Conservation (phyloP, 148 eudicot genomes). For the Selenicereus undatus region DNA sequence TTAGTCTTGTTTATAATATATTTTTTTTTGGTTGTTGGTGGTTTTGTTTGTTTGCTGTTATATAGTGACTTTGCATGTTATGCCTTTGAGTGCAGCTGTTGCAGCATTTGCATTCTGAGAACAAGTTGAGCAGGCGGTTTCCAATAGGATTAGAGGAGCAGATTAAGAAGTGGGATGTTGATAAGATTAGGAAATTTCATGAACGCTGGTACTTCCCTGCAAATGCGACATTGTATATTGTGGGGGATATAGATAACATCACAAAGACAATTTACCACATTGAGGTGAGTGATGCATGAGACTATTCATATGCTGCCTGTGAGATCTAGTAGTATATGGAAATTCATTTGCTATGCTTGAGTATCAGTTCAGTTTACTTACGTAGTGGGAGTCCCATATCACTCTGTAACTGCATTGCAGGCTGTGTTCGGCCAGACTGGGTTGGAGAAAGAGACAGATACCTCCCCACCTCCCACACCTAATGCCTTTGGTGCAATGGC, state of each 20-base stretch:
- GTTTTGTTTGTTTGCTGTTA: neutral
- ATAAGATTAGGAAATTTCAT: slow-evolving; percentile 89
- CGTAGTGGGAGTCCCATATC: slow-evolving; percentile 9
- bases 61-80: slow-evolving; percentile 11
- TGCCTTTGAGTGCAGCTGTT: slow-evolving; percentile 52
- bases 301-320: slow-evolving; percentile 3
- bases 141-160: slow-evolving; percentile 99
- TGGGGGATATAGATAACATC: slow-evolving; percentile 88
- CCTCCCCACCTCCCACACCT: slow-evolving; percentile 53
- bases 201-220: slow-evolving; percentile 99
- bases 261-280: slow-evolving; percentile 76
- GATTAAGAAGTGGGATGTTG: slow-evolving; percentile 99
- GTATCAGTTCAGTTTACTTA: slow-evolving; percentile 8
- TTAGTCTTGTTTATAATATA: neutral
- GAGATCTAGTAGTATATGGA: neutral
- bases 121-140: slow-evolving; percentile 94
- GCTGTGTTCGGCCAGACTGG: slow-evolving; percentile 78
- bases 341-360: neutral
- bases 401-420: slow-evolving; percentile 35
- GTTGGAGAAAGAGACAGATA: slow-evolving; percentile 47
- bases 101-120: slow-evolving; percentile 96
- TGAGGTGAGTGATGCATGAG: slow-evolving; percentile 57
- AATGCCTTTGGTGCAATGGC: slow-evolving; percentile 98
- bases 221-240: slow-evolving; percentile 91
- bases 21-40: neutral